A percentile compares a stretch with the other conserved stretches of the same genome.
These are phyloP conservation scores for Hysterium pulicare DNA, from an alignment of 2,329 filamentous ascomycete genomes.

Conservation along the genomic window DNA sequence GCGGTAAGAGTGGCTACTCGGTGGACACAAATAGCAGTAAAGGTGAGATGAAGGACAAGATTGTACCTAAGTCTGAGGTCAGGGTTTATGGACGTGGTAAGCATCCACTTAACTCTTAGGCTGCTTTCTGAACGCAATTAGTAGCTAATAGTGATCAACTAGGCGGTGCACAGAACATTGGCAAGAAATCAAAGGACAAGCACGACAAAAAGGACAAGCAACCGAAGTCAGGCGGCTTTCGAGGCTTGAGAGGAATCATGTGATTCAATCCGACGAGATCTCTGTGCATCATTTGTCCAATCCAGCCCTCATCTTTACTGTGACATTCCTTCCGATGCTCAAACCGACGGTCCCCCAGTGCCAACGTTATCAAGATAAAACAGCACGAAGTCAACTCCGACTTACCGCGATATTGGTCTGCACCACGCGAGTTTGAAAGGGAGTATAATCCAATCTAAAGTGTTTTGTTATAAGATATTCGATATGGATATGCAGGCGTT, in stretches of 20 bases:
- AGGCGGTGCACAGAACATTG: constrained; percentile 54
- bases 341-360: too few species aligned
- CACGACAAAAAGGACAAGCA: constrained; percentile 41
- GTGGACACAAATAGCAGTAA: constrained; percentile 35
- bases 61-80: constrained; percentile 48
- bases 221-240: constrained; percentile 36
- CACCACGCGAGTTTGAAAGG: too few species aligned
- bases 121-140: constrained; percentile 13
- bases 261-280: constrained; percentile 8
- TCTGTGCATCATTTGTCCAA: neutral
- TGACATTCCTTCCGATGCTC: too few species aligned
- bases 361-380: too few species aligned
- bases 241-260: constrained; percentile 40
- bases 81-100: constrained; percentile 55
- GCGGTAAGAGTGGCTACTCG: constrained; percentile 41
- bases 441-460: too few species aligned
- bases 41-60: constrained; percentile 42
- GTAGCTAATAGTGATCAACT: constrained; percentile 28
- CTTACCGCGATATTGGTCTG: too few species aligned
- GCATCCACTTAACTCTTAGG: constrained; percentile 16
- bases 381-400: too few species aligned
- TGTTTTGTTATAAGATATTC: too few species aligned
- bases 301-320: too few species aligned
- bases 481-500: too few species aligned
- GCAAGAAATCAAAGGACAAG: constrained; percentile 52